Base-by-base conservation (phyloP, 1,139 yeast genomes). In the Suhomyces taliae region DNA sequence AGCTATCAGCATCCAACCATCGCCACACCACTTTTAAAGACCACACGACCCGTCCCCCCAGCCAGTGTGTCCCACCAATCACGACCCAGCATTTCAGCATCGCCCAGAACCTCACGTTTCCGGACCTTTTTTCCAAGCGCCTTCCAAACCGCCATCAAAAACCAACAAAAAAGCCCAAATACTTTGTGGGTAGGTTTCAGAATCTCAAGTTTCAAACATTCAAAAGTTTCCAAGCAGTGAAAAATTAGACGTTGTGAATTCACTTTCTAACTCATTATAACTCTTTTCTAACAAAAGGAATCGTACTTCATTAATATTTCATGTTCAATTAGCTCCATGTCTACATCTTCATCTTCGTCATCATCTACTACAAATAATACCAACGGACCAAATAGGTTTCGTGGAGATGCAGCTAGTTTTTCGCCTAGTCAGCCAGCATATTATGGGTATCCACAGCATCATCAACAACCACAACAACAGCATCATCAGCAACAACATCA, bases 391-490 rank as follows among this genome's bases (percentile, higher is more conserved):
- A 66, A 65, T 53, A 70, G 76, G 46, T 72, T 72, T 56, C 73
- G 76, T 53, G 67, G 72, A 42, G 76, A 71, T 58, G 76, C 76
- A 31, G 72, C 73, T 44, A 68, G 72, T 43, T 72, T 72, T 50
- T 66, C 70, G 19, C 78, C 78, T 10, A 59, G 68, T 46, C 65
- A 61, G 37, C 51, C 50, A 9, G 45, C 53, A 32, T 49, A 46
- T 36, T 54, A 48, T 43, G 54, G 49, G 12, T 53, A 47, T 36
- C 53, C 43, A 31, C 56, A 45, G 40, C 59, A 50, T 31, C 58
- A 55, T 10, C 49, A 44, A 37, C 57, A 53, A 37, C 61, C 55
- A 27, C 53, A 56, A 24, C 59, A 53, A 29, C 61, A 57, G 31
- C 62, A 56, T 36, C 57, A 19, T 19, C 58, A 55, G 11, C 49